Conservation (phyloP, 2,329 filamentous ascomycete genomes). For the Penicillium sp. region DNA sequence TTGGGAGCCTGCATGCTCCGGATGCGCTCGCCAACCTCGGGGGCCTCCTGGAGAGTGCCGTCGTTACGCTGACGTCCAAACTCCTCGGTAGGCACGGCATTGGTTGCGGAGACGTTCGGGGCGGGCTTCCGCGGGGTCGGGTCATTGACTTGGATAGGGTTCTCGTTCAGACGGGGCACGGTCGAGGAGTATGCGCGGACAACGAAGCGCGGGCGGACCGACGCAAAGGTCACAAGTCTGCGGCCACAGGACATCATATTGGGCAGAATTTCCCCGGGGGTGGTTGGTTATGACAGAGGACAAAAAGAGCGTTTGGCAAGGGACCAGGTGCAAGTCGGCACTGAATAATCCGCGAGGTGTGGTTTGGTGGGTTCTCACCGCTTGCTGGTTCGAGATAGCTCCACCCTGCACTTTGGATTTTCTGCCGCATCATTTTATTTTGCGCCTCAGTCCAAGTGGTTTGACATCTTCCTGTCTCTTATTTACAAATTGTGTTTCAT, state of each 20-base stretch:
- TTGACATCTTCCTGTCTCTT: not conserved
- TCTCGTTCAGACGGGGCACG: constrained; percentile 42
- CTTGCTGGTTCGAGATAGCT: constrained; percentile 11
- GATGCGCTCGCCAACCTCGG: constrained; percentile 55
- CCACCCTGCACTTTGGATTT: constrained; percentile 15
- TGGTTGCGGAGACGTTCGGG: constrained; percentile 61
- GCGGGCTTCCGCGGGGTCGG: constrained; percentile 52
- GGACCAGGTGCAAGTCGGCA: constrained; percentile 13
- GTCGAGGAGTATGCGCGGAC: constrained; percentile 47
- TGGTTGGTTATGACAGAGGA: constrained; percentile 22
- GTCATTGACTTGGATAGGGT: constrained; percentile 56
- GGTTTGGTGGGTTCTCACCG: constrained; percentile 31
- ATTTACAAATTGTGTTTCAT: not conserved
- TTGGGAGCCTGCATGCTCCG: constrained; percentile 81
- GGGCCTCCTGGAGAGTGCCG: constrained; percentile 55
- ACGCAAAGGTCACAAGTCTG: constrained; percentile 49
- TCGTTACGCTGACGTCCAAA: constrained; percentile 39
- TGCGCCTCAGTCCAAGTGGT: not conserved
- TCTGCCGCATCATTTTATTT: constrained; percentile 23
- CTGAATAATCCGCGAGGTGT: constrained; percentile 33
- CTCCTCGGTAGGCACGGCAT: constrained; percentile 55
- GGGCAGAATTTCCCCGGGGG: constrained; percentile 24
- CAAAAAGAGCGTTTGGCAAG: constrained; percentile 21
- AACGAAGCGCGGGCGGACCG: constrained; percentile 35
- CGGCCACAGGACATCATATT: constrained; percentile 49